phyloP scores from a whole-genome alignment of 2,329 filamentous ascomycete genomes.

The Venturia pyrina region DNA sequence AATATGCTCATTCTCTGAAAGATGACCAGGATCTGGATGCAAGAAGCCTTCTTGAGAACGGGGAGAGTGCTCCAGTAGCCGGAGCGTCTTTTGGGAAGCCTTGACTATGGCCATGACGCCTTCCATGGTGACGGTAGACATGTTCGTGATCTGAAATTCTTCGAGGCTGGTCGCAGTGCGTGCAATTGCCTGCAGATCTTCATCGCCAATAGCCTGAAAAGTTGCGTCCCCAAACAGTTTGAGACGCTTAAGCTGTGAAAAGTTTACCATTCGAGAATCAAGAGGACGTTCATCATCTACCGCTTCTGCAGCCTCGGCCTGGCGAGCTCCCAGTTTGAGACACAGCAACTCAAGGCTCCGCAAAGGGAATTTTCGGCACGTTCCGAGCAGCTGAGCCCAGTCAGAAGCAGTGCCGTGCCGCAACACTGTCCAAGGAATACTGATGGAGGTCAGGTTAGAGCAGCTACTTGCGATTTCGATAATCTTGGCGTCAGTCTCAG shows the following conservation, averaged over 20 bases:
- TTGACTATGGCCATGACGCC: slow-evolving; percentile 42
- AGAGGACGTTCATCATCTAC: slow-evolving; percentile 35
- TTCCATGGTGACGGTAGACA: slow-evolving; percentile 42
- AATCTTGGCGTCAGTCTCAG: slow-evolving; percentile 40
- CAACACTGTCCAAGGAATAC: slow-evolving; percentile 43
- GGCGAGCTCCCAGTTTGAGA: slow-evolving; percentile 37
- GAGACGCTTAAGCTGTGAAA: slow-evolving; percentile 38
- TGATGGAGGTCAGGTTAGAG: slow-evolving; percentile 36
- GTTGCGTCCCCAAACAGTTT: slow-evolving; percentile 46
- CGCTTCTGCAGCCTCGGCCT: slow-evolving; percentile 30
- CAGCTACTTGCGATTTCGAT: slow-evolving; percentile 39
- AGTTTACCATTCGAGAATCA: slow-evolving; percentile 34
- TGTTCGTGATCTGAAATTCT: slow-evolving; percentile 44
- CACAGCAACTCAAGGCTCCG: slow-evolving; percentile 42
- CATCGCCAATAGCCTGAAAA: slow-evolving; percentile 41
- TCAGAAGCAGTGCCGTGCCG: slow-evolving; percentile 37
- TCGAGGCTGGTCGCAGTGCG: slow-evolving; percentile 41
- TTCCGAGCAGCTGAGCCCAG: slow-evolving; percentile 39
- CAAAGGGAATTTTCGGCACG: slow-evolving; percentile 30
- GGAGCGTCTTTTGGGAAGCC: slow-evolving; percentile 37
- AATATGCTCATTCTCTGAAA: slow-evolving; percentile 35
- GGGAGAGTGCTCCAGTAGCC: slow-evolving; percentile 44
- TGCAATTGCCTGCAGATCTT: slow-evolving; percentile 40
- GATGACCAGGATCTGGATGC: slow-evolving; percentile 38
- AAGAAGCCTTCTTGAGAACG: slow-evolving; percentile 42